Base-by-base conservation (phyloP, 2,329 filamentous ascomycete species). In the Pseudogymnoascus sp. region DNA sequence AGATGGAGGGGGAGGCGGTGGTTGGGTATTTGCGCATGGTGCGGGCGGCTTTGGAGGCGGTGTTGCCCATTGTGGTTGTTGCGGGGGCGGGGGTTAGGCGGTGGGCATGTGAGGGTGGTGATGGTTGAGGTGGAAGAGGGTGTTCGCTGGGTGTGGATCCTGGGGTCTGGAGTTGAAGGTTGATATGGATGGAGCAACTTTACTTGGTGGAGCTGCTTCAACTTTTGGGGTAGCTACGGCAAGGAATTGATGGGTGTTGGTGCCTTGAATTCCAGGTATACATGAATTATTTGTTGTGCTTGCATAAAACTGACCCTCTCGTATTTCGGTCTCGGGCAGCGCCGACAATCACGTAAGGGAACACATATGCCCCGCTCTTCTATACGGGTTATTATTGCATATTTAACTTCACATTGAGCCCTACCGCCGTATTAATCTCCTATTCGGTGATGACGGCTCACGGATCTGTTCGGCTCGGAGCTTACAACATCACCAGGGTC, bases 21-120 rank as follows among this genome's bases (percentile, higher is more conserved):
- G 42, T 52, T 52, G 42, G 42, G 42, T 52, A 52, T 52, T 52
- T 52, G 14, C 42, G 42, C 3, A 23, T 52, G 23, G 42, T 30
- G 42, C 42, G 42, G 42, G 42, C 42, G 42, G 42, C 42, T 52
- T 52, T 52, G 42, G 42, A 52, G 42, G 42, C 23, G 42, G 42
- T 3, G 23, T 52, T 52, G 42, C 42, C 42, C 42, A 52, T 52
- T 52, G 42, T 30, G 14, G 7, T 52, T 2, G 14, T 16, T 28
- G 6, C 2, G 12, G 42, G n/a, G n/a, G n/a, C 1, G 9, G n/a
- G 22, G 8, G 14, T 52, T 52, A 52, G 25, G 8, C n/a, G 25
- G 25, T 6, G 25, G 8, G 25, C 45, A 52, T 52, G n/a, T 30
- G 23, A 19, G 45, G 14, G n/a, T 5, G 25, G 25, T 11, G 25